Conservation (phyloP, 169 alveolate genomes). For the Cryptosporidium andersoni region DNA sequence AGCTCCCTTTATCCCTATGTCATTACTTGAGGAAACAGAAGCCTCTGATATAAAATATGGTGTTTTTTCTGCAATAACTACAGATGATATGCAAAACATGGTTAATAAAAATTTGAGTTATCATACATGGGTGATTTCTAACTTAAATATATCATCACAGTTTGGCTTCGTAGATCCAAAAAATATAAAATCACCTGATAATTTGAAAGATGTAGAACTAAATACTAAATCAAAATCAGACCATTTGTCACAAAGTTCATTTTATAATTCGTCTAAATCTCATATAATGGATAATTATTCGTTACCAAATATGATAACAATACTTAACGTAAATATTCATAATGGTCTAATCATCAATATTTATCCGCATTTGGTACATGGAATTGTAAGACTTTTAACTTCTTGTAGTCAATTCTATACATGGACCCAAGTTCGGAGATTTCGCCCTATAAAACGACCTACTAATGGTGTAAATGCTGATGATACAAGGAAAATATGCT, state of each 20-base stretch:
- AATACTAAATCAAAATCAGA: neutral
- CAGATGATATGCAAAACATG: conserved; percentile 59
- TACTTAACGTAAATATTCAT: conserved; percentile 38
- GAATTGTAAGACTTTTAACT: conserved; percentile 49
- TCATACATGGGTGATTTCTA: conserved; percentile 44
- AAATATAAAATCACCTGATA: conserved; percentile 5
- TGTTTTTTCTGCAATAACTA: conserved; percentile 64
- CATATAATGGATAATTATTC: conserved; percentile 16
- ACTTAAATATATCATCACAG: conserved; percentile 49
- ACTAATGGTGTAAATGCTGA: conserved; percentile 23
- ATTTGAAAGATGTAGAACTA: neutral
- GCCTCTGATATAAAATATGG: conserved; percentile 50
- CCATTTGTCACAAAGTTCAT: neutral
- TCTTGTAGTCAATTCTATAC: conserved; percentile 48
- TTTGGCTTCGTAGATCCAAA: conserved; percentile 62
- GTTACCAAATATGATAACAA: conserved; percentile 43
- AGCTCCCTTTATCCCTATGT: conserved; percentile 65
- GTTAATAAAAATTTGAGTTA: conserved; percentile 43
- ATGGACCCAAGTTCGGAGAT: conserved; percentile 61
- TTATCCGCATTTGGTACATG: conserved; percentile 65
- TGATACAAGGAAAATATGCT: conserved; percentile 38
- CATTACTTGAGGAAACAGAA: conserved; percentile 63
- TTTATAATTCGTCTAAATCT: neutral
- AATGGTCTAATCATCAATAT: conserved; percentile 47
- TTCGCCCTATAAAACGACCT: conserved; percentile 64